Evolutionary conservation across 2,329 filamentous ascomycete genomes (phyloP), one percentile per base, ranked within the genome.

Genomic region (Thielaviopsis musarum): DNA sequence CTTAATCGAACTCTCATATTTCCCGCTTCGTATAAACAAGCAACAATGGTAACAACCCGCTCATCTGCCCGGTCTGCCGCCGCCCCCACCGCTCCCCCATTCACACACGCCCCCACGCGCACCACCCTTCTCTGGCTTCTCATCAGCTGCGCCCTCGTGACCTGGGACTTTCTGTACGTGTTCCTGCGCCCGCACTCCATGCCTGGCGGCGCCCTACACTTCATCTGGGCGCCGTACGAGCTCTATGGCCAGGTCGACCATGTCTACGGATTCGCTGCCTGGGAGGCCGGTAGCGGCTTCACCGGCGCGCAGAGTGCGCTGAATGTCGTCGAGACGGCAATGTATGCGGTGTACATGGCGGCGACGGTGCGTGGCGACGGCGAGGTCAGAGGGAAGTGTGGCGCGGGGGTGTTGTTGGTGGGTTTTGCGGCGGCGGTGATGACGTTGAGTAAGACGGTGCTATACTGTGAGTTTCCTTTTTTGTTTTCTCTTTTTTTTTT

Each of bases 161-260:
- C 81, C 56, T 95, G 90, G 90, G 90, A 95, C 72, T 80, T 80
- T 30, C 74, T 75, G 61, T 95, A 95, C 73, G 82, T 95, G 48
- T 75, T 95, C 54, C 74, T 87, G 58, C 87, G 90, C 21, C 90
- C 90, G 30, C 80, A 84, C 70, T 87, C 83, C 60, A 93, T 95
- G 87, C 81, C 84, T 0, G 87, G 88, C 65, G 89, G 89, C 17
- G 72, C 70, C 54, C 74, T 85, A 57, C 87, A 94, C 73, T 86
- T 87, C 1, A 66, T 95, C 51, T 95, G 81, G 79, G 73, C 72
- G 30, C 88, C 87, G 0, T 95, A 95, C 72, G 81, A 79, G 66
- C 80, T 94, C 1, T 95, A 95, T 73, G 87, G 85, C 60, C 74
- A 77, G 56, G 75, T 95, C 64, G 90, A 95, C 71, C 76, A 90